Conservation (phyloP, 495 filamentous ascomycete species). For the Sphaerosporella brunnea region DNA sequence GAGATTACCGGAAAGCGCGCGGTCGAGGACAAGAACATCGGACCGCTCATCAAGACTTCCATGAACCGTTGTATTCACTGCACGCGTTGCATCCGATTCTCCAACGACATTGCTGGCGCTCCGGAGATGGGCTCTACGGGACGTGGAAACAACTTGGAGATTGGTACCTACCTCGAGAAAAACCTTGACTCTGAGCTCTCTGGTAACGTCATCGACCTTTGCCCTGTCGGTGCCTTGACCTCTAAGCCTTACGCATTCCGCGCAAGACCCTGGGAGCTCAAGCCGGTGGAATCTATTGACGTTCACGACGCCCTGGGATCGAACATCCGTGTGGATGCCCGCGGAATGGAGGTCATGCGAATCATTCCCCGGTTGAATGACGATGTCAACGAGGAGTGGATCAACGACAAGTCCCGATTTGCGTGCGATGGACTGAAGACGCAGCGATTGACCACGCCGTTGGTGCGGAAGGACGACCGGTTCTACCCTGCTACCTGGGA, state of each 20-base stretch:
- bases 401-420: conserved; percentile 94
- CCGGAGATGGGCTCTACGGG: conserved; percentile 87
- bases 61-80: conserved; percentile 99
- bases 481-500: conserved; percentile 89
- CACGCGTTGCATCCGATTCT: conserved; percentile 91
- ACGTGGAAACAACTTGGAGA: conserved; percentile 91
- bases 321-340: conserved; percentile 77
- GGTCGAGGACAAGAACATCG: conserved; percentile 98
- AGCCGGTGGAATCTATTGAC: conserved; percentile 83
- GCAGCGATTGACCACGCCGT: conserved; percentile 76
- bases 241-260: conserved; percentile 97
- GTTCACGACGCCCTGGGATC: conserved; percentile 85
- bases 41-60: conserved; percentile 97
- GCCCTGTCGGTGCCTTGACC: conserved; percentile 87
- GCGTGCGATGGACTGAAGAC: conserved; percentile 95
- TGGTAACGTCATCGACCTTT: conserved; percentile 93
- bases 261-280: conserved; percentile 87
- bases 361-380: conserved; percentile 84
- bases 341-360: conserved; percentile 93
- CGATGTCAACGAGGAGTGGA: conserved; percentile 98
- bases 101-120: conserved; percentile 90
- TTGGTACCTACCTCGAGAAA: conserved; percentile 89
- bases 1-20: conserved; percentile 87
- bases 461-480: conserved; percentile 71
- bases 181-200: conserved; percentile 86